Conservation (phyloP, 768 basidiomycete species). For the Hygrophoropsis aurantiaca region DNA sequence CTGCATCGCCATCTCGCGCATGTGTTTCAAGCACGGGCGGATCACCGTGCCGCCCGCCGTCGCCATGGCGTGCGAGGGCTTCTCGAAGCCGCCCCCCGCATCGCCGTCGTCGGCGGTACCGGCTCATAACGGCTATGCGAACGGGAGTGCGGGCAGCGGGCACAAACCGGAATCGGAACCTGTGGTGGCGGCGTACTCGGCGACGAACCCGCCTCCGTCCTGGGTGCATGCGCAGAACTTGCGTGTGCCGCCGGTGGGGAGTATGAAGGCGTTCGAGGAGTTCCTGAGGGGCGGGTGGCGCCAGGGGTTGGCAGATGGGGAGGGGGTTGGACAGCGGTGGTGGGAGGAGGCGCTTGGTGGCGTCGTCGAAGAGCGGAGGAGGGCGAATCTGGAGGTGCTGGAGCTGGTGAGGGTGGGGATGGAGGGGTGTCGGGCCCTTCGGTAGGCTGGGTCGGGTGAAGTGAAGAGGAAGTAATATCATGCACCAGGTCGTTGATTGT, state of each 20-base stretch:
- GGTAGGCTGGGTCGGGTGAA: slow-evolving; percentile 10
- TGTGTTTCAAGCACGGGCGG: slow-evolving; percentile 69
- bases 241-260: slow-evolving; percentile 21
- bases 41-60: slow-evolving; percentile 73
- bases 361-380: slow-evolving; percentile 39
- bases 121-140: too few relatives aligned
- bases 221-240: slow-evolving; percentile 24
- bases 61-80: slow-evolving; percentile 60
- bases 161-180: too few relatives aligned
- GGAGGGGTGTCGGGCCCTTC: too few relatives aligned
- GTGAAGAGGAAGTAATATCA: too few relatives aligned
- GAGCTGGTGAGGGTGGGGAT: slow-evolving; percentile 21
- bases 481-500: too few relatives aligned
- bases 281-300: slow-evolving; percentile 64
- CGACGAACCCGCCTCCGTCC: slow-evolving; percentile 21
- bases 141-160: too few relatives aligned
- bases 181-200: slow-evolving; percentile 30
- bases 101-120: too few relatives aligned
- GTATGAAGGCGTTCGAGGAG: slow-evolving; percentile 23
- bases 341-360: slow-evolving; percentile 64
- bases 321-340: too few relatives aligned
- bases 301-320: slow-evolving; percentile 50
- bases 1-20: slow-evolving; percentile 60
- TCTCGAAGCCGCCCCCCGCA: slow-evolving; percentile 32
- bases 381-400: slow-evolving; percentile 22